Evolutionary conservation across 768 basidiomycete species (phyloP).

Genomic region (Russula virescens): DNA sequence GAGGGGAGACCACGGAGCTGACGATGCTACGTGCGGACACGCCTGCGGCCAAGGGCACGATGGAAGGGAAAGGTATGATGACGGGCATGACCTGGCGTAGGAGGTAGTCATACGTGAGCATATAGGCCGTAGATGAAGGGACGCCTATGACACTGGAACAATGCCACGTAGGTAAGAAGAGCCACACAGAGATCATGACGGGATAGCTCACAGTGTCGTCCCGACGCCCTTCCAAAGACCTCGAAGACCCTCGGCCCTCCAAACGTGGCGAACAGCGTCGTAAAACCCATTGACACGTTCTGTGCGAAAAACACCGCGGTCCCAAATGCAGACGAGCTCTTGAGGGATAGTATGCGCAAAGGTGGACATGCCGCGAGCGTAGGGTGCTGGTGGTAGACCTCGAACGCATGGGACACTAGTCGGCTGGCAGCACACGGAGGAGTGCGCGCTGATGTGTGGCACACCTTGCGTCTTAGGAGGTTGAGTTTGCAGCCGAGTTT

Average conservation of each 20-base stretch:
- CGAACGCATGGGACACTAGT: slow-evolving; percentile 26
- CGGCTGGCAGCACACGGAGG: slow-evolving; percentile 68
- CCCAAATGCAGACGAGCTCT: slow-evolving; percentile 75
- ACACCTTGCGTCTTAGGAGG: slow-evolving; percentile 42
- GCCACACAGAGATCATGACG: neutral
- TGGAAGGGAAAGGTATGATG: slow-evolving; percentile 46
- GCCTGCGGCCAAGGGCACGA: slow-evolving; percentile 76
- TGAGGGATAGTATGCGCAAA: slow-evolving; percentile 51
- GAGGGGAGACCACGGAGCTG: slow-evolving; percentile 73
- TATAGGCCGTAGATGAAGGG: slow-evolving; percentile 88
- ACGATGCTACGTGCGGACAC: slow-evolving; percentile 75
- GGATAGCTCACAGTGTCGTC: slow-evolving; percentile 70
- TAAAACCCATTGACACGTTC: slow-evolving; percentile 80
- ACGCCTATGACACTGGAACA: slow-evolving; percentile 75
- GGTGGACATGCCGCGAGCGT: slow-evolving; percentile 76
- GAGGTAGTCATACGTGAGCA: slow-evolving; percentile 92
- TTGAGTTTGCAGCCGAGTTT: slow-evolving; percentile 93
- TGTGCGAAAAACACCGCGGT: slow-evolving; percentile 59
- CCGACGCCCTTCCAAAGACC: slow-evolving; percentile 96
- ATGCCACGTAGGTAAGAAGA: slow-evolving; percentile 21
- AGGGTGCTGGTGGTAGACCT: slow-evolving; percentile 37
- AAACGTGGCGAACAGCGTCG: slow-evolving; percentile 77
- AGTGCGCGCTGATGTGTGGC: slow-evolving; percentile 47
- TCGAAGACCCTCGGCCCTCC: slow-evolving; percentile 70
- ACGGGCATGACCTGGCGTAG: slow-evolving; percentile 56